Evolutionary conservation across 495 filamentous ascomycete species (phyloP), one percentile per base, ranked within the genome.

Genomic region (Apodospora peruviana): DNA sequence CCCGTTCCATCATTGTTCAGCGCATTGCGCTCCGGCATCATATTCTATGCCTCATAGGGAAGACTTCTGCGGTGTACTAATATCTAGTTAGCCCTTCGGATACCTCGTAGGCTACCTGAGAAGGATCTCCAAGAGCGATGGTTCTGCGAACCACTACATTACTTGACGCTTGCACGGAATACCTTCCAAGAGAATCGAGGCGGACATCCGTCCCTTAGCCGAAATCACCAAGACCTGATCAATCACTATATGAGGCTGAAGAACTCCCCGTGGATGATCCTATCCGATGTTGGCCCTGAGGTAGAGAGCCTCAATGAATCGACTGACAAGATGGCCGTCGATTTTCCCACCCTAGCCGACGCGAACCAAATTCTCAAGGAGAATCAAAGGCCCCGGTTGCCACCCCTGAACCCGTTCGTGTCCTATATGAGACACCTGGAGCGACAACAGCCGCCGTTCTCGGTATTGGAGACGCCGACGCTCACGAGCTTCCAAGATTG

Each of bases 101-200:
- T 97, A 44, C 90, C 91, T 21, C 81, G 80, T n/a, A 77, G 85
- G 27, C 74, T 96, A 17, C 94, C 94, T 5, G 71, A 83, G 19
- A 71, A 79, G 32, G 69, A 76, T 19, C 73, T 96, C 7, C 88
- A 93, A 56, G 83, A 82, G 12, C 78, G 93, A n/a, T 99, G 93
- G 93, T 91, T 89, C 67, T 85, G 88, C 1, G 93, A 99, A 55
- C 91, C 93, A 18, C 72, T 97, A 2, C 87, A 90, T 45, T 76
- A 94, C 45, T 72, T 99, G 1, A 80, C 81, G 1, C 73, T 96
- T 23, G 72, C 80, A 19, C 70, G 74, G 5, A 75, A 74, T 0
- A 75, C 78, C 0, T 99, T 97, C 56, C 74, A 87, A 38, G 75
- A 75, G 32, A 97, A 96, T 63, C 77, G 79, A 37, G 82, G 84